phyloP scores from a whole-genome alignment of 2,329 filamentous ascomycete genomes.

The Penicillium sp. region DNA sequence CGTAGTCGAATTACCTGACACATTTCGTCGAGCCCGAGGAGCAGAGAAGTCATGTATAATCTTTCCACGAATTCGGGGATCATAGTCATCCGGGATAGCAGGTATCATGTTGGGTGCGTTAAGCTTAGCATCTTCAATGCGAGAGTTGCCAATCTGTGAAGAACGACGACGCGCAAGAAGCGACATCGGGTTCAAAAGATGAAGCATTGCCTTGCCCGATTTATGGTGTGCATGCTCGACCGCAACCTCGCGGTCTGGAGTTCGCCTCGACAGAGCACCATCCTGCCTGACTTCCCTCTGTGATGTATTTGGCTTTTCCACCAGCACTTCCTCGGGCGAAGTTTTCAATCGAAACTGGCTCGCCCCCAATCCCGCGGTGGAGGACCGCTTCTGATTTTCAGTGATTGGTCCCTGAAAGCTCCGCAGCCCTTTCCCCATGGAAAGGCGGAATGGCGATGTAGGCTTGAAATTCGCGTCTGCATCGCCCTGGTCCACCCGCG shows the following conservation, averaged over 20 bases:
- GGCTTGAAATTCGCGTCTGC: conserved; percentile 29
- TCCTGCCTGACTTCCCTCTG: conserved; percentile 31
- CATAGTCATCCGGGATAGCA: conserved; percentile 60
- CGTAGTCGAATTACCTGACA: conserved; percentile 26
- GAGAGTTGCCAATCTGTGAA: conserved; percentile 49
- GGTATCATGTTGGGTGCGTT: conserved; percentile 50
- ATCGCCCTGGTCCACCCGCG: conserved; percentile 28
- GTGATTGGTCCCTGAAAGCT: conserved; percentile 21
- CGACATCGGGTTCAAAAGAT: conserved; percentile 62
- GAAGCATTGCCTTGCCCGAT: conserved; percentile 52
- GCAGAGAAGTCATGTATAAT: conserved; percentile 66
- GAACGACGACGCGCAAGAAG: conserved; percentile 59
- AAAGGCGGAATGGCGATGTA: conserved; percentile 37
- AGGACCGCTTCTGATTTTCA: conserved; percentile 30
- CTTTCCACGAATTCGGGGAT: conserved; percentile 63
- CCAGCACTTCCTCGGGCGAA: conserved; percentile 28
- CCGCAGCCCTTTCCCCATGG: conserved; percentile 33
- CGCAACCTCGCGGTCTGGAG: conserved; percentile 28
- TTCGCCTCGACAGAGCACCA: conserved; percentile 20
- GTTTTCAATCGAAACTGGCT: conserved; percentile 30
- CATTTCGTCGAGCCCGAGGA: conserved; percentile 50
- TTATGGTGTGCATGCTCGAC: conserved; percentile 32
- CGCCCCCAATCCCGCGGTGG: conserved; percentile 24
- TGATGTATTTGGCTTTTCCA: conserved; percentile 21
- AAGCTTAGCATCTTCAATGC: conserved; percentile 53